Evolutionary conservation across 352 stramenopile genomes (phyloP), one percentile per base, ranked within the genome.

Genomic region (Phytophthora aleatoria): DNA sequence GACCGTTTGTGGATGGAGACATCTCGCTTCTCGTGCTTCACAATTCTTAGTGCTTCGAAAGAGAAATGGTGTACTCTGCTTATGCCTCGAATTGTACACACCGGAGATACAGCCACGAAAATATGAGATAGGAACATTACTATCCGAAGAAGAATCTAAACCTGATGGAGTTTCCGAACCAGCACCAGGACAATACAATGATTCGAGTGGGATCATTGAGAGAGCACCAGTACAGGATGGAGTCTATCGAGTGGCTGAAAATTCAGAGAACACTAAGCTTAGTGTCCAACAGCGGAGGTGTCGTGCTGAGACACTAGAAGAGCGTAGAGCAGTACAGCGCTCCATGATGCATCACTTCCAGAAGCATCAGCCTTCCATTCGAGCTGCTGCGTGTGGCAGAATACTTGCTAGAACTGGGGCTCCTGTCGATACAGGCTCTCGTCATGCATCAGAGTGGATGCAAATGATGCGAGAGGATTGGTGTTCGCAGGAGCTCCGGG

Each of bases 391-490:
- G 27, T 68, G 55, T 11, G 20, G 33, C 4, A 45, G 61, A 45
- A 53, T 67, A 38, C 20, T 74, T 24, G 50, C 61, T 26, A 36
- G 15, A 52, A 53, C 54, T 20, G 16, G 2, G 0, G 9, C 33
- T 38, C 33, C 2, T 38, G 33, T 39, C 9, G 26, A 55, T 43
- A 30, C 28, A 5, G 28, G 42, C 7, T 36, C 42, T 3, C 38
- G 11, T 5, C 31, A 20, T n/a, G 33, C 49, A 11, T 59, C 20
- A 0, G 83, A 91, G 20, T 90, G 83, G 83, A 68, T 85, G 44
- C 56, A 64, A 11, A 87, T 90, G 77, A 79, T 63, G 5, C 60
- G 65, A 5, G 80, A 91, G 49, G 83, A 91, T 54, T 76, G 67
- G 65, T 3, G 33, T 27, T 64, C 80, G 0, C 70, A 77, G 20